Base-by-base conservation (phyloP, 2,329 filamentous ascomycete genomes). In the Lasiodiplodia gonubiensis region DNA sequence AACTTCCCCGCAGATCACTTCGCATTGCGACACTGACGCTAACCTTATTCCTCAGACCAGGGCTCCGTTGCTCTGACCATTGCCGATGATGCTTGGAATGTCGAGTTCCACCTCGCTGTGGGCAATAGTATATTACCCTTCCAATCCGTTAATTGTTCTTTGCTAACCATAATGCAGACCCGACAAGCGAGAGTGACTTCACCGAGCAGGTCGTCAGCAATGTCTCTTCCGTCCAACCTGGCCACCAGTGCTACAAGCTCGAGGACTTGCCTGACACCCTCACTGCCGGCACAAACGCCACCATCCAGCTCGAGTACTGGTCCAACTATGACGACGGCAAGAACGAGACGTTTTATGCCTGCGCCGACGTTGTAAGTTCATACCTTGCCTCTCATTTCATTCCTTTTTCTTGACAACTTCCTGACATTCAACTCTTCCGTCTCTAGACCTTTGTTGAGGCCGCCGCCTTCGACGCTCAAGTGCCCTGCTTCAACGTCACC, bases 81-180 rank as follows among this genome's bases (percentile, higher is more conserved):
- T 23, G 86, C 88, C 53, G 84, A 88, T 68, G 85, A 88, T 61
- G 85, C 86, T 5, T 88, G 82, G 72, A 80, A 84, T 49, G 76
- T 87, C 27, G 80, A 84, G 61, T 79, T 89, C 23, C 81, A 83
- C 64, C 82, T 89, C 64, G 85, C 87, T 0, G 84, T 86, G 69
- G 75, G 76, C 5, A 78, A 83, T 64, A 78, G 86, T 87, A 76
- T 68, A 78, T 75, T 12, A 18, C 33, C 42, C 14, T 30, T 30
- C 12, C 1, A 5, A 7, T 51, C 30, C 33, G 42, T 30, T 16
- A 23, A 21, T 8, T 46, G 14, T 8, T 8, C 52, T 72, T 52
- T 59, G 69, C 71, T 68, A 67, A 70, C 64, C 4, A 69, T 16
- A n/a, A 16, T 7, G 3, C 57, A 81, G 81, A 82, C 64, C 81